Base-by-base conservation (phyloP, 495 filamentous ascomycete genomes). In the Talaromyces nanjingensis region DNA sequence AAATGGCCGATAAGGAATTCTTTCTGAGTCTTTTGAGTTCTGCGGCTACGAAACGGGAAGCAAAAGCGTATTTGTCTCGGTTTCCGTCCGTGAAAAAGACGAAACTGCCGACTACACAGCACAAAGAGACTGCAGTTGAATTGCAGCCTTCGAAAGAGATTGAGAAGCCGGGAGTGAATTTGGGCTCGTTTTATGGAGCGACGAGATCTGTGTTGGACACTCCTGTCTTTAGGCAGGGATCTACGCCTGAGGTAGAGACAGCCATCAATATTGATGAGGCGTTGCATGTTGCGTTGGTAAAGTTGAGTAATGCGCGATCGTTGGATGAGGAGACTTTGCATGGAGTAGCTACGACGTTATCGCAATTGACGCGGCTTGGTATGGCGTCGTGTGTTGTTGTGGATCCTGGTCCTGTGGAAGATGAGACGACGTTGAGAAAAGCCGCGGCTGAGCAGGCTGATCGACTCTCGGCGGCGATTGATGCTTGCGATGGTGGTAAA, bases 41-140 rank as follows among this genome's bases (percentile, higher is more conserved):
- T 12, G 89, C 91, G 4, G 87, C 92, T 2, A 97, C 93, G 1
- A 93, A 91, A 73, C 87, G 93, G 61, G 93, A 97, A 74, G 93
- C 92, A 53, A 91, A 88, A 73, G 86, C 89, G 8, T 97, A 96
- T 69, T 79, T 97, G 8, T 85, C 91, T 62, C 90, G 87, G 37
- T 91, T 94, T 73, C 60, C 60, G 6, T 54, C 60, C 2, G 29
- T 33, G 22, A 33, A 22, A n/a, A 86, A 86, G 49, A 81, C 83
- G 24, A 73, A 69, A 56, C 59, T 67, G 59, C 58, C 68, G 29
- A 73, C 72, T 59, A 16, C 68, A 49, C 52, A 65, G 52, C 60
- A 59, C 22, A 67, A 47, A 42, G 67, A 67, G 65, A 60, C 61
- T 18, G 37, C 39, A 18, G 71, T 71, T 58, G 67, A 69, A 53